These are phyloP conservation scores for Salix purpurea DNA, from an alignment of 345 rosid species.

Conservation along the genomic window DNA sequence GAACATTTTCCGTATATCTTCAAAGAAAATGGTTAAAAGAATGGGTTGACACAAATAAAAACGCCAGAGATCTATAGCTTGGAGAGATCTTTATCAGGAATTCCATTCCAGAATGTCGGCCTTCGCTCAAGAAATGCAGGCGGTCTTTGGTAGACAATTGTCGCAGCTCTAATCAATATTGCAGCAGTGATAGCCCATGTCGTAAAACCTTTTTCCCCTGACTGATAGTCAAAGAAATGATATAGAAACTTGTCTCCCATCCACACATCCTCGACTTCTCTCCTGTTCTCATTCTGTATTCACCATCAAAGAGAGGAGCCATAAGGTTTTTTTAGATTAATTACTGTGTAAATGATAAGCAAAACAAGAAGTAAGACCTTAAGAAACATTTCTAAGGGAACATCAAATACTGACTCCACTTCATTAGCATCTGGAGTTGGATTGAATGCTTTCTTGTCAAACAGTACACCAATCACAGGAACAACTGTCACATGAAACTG, in stretches of 20 bases:
- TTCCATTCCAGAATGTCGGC: conserved; percentile 44
- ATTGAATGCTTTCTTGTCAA: conserved; percentile 32
- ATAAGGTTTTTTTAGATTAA: background rate
- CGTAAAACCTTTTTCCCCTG: conserved; percentile 23
- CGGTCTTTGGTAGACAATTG: conserved; percentile 41
- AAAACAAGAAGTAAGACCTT: conserved; percentile 28
- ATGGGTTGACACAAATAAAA: background rate
- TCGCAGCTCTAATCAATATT: conserved; percentile 51
- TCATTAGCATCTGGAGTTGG: conserved; percentile 46
- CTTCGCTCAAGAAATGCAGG: conserved; percentile 54
- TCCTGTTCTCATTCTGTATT: conserved; percentile 48
- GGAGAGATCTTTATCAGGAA: conserved; percentile 3
- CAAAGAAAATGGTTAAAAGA: background rate
- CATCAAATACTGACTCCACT: conserved; percentile 59
- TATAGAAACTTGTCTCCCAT: conserved; percentile 45
- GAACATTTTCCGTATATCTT: background rate
- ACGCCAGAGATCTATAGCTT: background rate
- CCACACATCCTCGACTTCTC: conserved; percentile 47
- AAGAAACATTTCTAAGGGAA: conserved; percentile 63
- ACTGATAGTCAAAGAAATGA: conserved; percentile 48
- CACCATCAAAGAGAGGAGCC: background rate
- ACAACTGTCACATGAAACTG: conserved; percentile 41
- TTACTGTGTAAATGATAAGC: background rate
- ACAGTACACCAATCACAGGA: conserved; percentile 52
- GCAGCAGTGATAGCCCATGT: conserved; percentile 79